These are phyloP conservation scores for Xenosphaeropsis pyriputrescens DNA, from an alignment of 2,329 filamentous ascomycete genomes.

Conservation along the genomic window DNA sequence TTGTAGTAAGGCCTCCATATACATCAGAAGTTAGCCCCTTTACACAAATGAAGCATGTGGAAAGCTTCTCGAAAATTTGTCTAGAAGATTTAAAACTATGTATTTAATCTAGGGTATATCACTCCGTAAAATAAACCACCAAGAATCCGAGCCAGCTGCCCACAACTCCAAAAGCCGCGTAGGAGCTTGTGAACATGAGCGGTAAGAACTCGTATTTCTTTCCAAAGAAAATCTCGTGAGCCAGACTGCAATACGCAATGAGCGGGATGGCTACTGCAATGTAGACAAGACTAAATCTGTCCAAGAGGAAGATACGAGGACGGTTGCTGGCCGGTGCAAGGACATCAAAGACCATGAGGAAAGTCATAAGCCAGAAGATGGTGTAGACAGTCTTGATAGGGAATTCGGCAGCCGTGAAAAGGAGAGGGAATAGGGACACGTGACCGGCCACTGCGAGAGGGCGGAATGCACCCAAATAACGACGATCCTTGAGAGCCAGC, in stretches of 20 bases:
- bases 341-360: slow-evolving; percentile 74
- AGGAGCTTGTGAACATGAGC: slow-evolving; percentile 93
- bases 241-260: slow-evolving; percentile 73
- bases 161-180: slow-evolving; percentile 85
- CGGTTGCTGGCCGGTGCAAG: slow-evolving; percentile 71
- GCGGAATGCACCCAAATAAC: slow-evolving; percentile 82
- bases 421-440: slow-evolving; percentile 83
- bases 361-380: slow-evolving; percentile 76
- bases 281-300: slow-evolving; percentile 81
- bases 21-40: too few relatives aligned
- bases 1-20: too few relatives aligned
- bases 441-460: slow-evolving; percentile 88
- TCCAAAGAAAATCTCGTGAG: slow-evolving; percentile 76
- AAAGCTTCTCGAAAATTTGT: too few relatives aligned
- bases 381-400: slow-evolving; percentile 91
- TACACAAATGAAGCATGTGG: too few relatives aligned
- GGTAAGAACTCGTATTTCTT: slow-evolving; percentile 78
- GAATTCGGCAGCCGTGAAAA: slow-evolving; percentile 87
- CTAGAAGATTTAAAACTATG: too few relatives aligned
- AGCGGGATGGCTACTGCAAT: slow-evolving; percentile 81
- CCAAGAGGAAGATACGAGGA: slow-evolving; percentile 75
- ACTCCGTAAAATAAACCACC: slow-evolving; percentile 64
- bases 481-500: slow-evolving; percentile 76
- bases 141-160: slow-evolving; percentile 92
- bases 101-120: too few relatives aligned